A percentile compares a stretch with the other conserved stretches of the same genome.
These are phyloP conservation scores for Tolypocladium guangdongense DNA, from an alignment of 2,329 filamentous ascomycete genomes.

Conservation along the genomic window DNA sequence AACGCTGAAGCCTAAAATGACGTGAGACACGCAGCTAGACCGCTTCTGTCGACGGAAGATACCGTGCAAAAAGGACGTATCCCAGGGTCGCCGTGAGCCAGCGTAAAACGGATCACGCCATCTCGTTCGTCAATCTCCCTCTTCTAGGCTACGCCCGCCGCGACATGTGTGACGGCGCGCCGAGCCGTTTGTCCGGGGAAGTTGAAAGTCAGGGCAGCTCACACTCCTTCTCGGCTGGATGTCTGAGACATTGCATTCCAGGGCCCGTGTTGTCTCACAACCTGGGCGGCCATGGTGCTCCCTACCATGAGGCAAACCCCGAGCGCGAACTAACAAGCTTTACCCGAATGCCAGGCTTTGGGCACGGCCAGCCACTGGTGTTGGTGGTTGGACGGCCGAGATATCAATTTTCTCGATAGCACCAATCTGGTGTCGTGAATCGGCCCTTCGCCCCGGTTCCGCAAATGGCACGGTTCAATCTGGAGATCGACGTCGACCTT, in stretches of 20 bases:
- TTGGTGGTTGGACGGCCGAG: not conserved
- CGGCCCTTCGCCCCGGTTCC: not conserved
- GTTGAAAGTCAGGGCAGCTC: not conserved
- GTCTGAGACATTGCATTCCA: conserved; percentile 1
- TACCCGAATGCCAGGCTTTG: not conserved
- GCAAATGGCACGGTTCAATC: not conserved
- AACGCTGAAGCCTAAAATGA: not conserved
- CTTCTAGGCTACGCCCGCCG: not conserved
- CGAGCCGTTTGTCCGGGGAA: not conserved
- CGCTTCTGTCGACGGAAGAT: not conserved
- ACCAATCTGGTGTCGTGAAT: not conserved
- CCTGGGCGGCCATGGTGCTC: not conserved
- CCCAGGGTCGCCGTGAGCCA: not conserved
- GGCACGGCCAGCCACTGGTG: not conserved
- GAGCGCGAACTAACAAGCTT: not conserved
- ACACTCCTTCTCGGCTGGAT: not conserved
- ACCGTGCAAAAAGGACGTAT: not conserved
- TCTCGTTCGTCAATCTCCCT: not conserved
- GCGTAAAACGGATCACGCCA: conserved; percentile 1
- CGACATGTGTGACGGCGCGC: not conserved
- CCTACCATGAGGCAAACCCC: not conserved
- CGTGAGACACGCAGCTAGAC: not conserved
- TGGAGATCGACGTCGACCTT: not conserved
- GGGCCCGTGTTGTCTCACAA: not conserved
- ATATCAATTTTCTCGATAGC: not conserved